Conservation (phyloP, 2,329 filamentous ascomycete genomes). For the Seiridium cupressi region DNA sequence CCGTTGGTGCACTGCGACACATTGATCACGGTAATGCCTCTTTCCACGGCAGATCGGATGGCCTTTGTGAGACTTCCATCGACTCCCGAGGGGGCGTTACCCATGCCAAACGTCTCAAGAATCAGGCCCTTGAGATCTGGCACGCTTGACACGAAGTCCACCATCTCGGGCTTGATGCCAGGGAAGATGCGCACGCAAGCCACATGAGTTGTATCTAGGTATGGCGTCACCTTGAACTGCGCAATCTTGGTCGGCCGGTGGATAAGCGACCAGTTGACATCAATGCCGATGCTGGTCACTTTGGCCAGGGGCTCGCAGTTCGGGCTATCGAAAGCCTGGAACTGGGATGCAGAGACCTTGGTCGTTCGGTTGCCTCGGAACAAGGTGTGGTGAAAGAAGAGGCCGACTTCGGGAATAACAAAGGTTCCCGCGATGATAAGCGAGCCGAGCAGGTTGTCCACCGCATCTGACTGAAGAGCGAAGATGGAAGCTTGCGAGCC, state of each 20-base stretch:
- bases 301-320: slow-evolving; percentile 80
- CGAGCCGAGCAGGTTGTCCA: slow-evolving; percentile 85
- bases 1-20: slow-evolving; percentile 85
- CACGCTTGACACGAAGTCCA: slow-evolving; percentile 76
- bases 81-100: slow-evolving; percentile 81
- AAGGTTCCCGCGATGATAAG: slow-evolving; percentile 90
- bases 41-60: slow-evolving; percentile 71
- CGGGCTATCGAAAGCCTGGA: slow-evolving; percentile 85
- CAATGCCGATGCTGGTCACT: slow-evolving; percentile 77
- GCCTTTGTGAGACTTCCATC: slow-evolving; percentile 78
- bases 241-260: slow-evolving; percentile 71
- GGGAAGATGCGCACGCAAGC: slow-evolving; percentile 89
- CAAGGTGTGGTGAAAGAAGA: slow-evolving; percentile 91
- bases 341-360: slow-evolving; percentile 83
- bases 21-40: slow-evolving; percentile 84
- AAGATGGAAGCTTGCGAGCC: slow-evolving; percentile 84
- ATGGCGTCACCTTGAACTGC: slow-evolving; percentile 70
- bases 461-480: slow-evolving; percentile 85
- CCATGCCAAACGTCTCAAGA: slow-evolving; percentile 89
- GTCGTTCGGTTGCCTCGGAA: slow-evolving; percentile 86
- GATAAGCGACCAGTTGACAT: slow-evolving; percentile 77
- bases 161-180: slow-evolving; percentile 90
- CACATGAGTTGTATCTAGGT: slow-evolving; percentile 83
- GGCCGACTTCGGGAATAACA: slow-evolving; percentile 86
- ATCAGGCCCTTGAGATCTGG: slow-evolving; percentile 79